phyloP scores from a whole-genome alignment of 768 basidiomycete genomes.

The Lactarius indigo region DNA sequence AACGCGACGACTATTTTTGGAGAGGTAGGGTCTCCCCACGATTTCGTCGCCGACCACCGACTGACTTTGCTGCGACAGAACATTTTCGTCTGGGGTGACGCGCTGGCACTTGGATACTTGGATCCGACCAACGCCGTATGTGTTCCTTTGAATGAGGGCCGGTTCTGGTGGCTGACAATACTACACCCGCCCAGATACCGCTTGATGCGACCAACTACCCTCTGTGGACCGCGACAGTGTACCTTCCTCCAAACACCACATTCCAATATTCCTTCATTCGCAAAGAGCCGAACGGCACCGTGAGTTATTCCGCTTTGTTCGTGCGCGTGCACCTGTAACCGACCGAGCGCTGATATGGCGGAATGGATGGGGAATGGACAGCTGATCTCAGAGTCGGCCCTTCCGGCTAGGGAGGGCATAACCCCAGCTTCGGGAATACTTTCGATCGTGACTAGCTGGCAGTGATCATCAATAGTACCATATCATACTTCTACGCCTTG shows the following conservation, averaged over 20 bases:
- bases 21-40: conserved; percentile 41
- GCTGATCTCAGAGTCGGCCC: conserved; percentile 60
- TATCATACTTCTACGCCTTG: background rate
- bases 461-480: conserved; percentile 29
- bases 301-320: conserved; percentile 30
- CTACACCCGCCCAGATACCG: conserved; percentile 38
- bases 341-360: conserved; percentile 23
- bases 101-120: conserved; percentile 54
- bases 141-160: background rate
- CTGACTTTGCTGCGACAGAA: conserved; percentile 38
- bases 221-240: conserved; percentile 48
- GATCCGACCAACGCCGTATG: conserved; percentile 44
- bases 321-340: conserved; percentile 28
- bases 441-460: conserved; percentile 44
- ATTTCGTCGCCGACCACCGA: background rate
- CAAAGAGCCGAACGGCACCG: conserved; percentile 48
- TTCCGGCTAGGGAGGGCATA: conserved; percentile 50
- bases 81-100: conserved; percentile 55
- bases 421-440: conserved; percentile 32
- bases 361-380: background rate
- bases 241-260: conserved; percentile 45
- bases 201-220: conserved; percentile 52
- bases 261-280: conserved; percentile 63
- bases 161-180: background rate
- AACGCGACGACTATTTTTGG: conserved; percentile 55